Conservation (phyloP, 345 rosid genomes). For the Euphorbia tirucalli region DNA sequence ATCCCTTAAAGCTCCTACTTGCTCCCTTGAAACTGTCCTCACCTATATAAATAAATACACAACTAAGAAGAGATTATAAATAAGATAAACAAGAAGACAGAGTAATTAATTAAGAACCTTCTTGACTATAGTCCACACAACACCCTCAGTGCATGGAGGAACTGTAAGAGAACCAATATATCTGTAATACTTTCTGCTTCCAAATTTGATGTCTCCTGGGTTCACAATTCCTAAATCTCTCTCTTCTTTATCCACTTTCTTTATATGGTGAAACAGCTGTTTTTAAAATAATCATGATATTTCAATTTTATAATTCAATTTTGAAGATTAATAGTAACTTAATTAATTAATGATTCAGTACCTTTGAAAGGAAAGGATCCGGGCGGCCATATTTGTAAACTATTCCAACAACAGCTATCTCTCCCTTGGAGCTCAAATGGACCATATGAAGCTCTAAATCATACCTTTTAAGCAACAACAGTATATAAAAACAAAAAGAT, state of each 20-base stretch:
- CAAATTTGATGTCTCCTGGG: constrained; percentile 47
- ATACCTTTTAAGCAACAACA: constrained; percentile 31
- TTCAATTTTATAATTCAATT: background rate
- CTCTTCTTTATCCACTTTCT: constrained; percentile 12
- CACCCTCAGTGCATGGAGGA: constrained; percentile 83
- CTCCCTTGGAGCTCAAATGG: constrained; percentile 50
- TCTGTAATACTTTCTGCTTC: constrained; percentile 63
- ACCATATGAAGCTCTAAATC: constrained; percentile 71
- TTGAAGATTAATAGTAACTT: too few relatives aligned
- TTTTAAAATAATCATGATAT: background rate
- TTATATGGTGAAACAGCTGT: constrained; percentile 1
- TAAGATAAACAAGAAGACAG: background rate
- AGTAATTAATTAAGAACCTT: constrained; percentile 34
- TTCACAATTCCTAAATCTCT: constrained; percentile 43
- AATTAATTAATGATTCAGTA: too few relatives aligned
- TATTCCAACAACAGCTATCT: constrained; percentile 59
- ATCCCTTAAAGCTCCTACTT: constrained; percentile 42
- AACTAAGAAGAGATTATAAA: background rate
- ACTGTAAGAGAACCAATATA: constrained; percentile 73
- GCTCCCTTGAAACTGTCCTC: constrained; percentile 63
- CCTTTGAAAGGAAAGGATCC: constrained; percentile 54
- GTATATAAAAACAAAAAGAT: background rate
- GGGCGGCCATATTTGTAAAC: constrained; percentile 58
- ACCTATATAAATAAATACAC: too few relatives aligned
- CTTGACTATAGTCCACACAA: constrained; percentile 58